Conservation (phyloP, 1,284 basidiomycete genomes). For the Heterobasidion annosum region DNA sequence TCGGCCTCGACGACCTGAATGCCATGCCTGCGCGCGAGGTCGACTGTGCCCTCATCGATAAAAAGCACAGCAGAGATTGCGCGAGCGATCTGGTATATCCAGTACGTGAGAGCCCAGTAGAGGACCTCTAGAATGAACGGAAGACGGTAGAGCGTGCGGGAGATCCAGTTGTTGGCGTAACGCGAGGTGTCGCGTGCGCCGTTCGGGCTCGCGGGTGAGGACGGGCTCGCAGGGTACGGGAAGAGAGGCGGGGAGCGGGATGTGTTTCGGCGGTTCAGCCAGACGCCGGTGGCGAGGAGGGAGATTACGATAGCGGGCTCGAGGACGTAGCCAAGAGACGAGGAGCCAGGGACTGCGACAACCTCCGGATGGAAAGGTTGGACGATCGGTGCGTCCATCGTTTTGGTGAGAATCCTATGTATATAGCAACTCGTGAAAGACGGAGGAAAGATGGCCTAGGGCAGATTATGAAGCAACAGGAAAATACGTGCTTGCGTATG, state of each 20-base stretch:
- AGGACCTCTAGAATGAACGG: slow-evolving; percentile 10
- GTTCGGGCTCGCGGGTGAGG: background rate
- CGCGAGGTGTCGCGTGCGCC: slow-evolving; percentile 3
- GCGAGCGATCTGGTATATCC: slow-evolving; percentile 23
- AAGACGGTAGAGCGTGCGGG: slow-evolving; percentile 1
- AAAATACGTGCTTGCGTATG: no score
- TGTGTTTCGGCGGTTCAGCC: slow-evolving; percentile 6
- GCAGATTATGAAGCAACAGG: no score
- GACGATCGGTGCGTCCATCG: no score
- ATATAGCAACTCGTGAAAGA: no score
- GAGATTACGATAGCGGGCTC: slow-evolving; percentile 8
- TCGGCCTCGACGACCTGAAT: slow-evolving; percentile 19
- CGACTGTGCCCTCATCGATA: slow-evolving; percentile 17
- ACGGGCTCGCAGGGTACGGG: background rate
- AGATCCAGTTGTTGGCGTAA: slow-evolving; percentile 6
- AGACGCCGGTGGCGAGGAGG: slow-evolving; percentile 8
- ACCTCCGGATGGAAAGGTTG: no score
- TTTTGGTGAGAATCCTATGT: no score
- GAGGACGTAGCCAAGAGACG: slow-evolving; percentile 3
- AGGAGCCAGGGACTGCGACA: background rate
- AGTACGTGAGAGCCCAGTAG: slow-evolving; percentile 10
- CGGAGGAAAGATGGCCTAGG: no score
- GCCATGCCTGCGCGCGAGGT: slow-evolving; percentile 20
- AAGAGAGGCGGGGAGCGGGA: background rate
- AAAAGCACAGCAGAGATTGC: slow-evolving; percentile 23